These are phyloP conservation scores for Bathelium albidoporum DNA, from an alignment of 495 filamentous ascomycete species.

Conservation along the genomic window DNA sequence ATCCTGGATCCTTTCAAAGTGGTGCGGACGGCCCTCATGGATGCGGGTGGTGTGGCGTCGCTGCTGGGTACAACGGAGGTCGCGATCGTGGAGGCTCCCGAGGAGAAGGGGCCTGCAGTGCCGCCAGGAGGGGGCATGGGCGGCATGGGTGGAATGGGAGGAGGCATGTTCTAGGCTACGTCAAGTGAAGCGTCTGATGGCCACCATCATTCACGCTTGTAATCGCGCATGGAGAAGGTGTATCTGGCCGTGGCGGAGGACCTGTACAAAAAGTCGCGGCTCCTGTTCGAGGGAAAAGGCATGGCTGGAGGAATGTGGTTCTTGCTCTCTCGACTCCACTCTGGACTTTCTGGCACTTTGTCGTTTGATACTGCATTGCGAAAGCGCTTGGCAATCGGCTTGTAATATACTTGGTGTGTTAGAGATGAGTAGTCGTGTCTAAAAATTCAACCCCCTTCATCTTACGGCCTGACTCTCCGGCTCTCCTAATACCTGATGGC, in stretches of 20 bases:
- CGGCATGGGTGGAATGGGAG: conserved; percentile 37
- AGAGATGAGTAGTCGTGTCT: not conserved
- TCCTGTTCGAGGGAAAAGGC: no score
- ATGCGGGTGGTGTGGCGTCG: conserved; percentile 92
- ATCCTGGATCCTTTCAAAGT: conserved; percentile 99
- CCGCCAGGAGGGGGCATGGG: conserved; percentile 28
- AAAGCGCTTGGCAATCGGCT: not conserved
- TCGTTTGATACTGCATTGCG: conserved; percentile 6
- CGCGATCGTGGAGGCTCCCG: conserved; percentile 88
- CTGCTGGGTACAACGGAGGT: conserved; percentile 97
- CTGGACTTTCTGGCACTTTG: not conserved
- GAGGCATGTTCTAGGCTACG: conserved; percentile 43
- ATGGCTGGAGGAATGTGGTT: not conserved
- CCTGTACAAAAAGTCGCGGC: not conserved
- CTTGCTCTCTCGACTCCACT: not conserved
- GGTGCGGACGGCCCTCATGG: conserved; percentile 86
- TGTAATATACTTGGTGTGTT: not conserved
- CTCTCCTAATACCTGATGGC: no score
- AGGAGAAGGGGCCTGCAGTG: conserved; percentile 62
- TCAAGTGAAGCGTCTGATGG: not conserved
- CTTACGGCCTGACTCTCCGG: no score
- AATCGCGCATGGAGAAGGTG: not conserved
- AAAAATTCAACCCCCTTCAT: not conserved
- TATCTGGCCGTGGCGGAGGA: not conserved
- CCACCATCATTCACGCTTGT: not conserved